These are phyloP conservation scores for Blastocystis sp. DNA, from an alignment of 352 stramenopile species.

Conservation along the genomic window DNA sequence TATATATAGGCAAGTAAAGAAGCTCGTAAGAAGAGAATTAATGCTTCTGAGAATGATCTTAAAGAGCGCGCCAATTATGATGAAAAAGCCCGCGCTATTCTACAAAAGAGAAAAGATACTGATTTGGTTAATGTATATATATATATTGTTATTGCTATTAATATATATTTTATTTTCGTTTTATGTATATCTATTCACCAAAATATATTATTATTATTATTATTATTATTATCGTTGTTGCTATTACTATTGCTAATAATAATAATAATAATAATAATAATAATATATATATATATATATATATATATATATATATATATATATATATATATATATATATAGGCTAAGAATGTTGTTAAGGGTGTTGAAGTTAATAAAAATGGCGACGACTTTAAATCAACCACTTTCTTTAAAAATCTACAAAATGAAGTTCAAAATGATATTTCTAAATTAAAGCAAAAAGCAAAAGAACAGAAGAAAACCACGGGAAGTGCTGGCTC, in stretches of 20 bases:
- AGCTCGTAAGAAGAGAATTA: too few relatives aligned
- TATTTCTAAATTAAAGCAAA: too few relatives aligned
- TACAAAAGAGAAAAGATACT: constrained; percentile 22
- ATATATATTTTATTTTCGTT: too few relatives aligned
- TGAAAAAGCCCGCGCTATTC: constrained; percentile 17
- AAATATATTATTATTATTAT: too few relatives aligned
- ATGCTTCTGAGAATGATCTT: constrained; percentile 20
- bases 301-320: background rate
- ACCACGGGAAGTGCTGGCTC: too few relatives aligned
- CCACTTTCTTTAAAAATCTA: constrained; percentile 26
- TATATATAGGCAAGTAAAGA: background rate
- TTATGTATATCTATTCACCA: too few relatives aligned
- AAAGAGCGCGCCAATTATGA: constrained; percentile 19
- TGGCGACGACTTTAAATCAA: constrained; percentile 33
- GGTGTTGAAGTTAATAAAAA: constrained; percentile 2
- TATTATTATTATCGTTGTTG: too few relatives aligned
- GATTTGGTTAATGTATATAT: constrained; percentile 8
- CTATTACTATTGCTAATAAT: too few relatives aligned
- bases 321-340: background rate
- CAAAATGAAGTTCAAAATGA: constrained; percentile 1
- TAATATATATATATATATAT: background rate
- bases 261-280: too few relatives aligned
- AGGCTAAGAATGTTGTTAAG: constrained; percentile 29
- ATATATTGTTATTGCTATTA: background rate
- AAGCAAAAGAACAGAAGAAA: too few relatives aligned